Base-by-base conservation (phyloP, 192 early-diverging fungal genomes). In the Allomyces macrogynus region DNA sequence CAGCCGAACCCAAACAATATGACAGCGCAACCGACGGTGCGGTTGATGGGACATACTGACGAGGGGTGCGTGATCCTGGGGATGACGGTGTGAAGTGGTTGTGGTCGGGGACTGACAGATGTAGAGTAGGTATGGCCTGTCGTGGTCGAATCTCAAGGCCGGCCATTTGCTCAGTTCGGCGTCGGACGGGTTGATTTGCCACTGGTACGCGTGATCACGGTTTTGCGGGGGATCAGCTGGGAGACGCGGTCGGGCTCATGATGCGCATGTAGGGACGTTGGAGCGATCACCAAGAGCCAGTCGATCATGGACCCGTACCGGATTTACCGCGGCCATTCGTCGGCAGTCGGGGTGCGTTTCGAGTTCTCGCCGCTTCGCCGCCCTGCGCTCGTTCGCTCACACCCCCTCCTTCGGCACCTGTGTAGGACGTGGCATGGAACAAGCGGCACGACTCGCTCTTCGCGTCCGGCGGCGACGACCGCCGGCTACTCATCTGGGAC, bases 401-500 rank as follows among this genome's bases (percentile, higher is more conserved):
- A 40, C 32, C 32, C 32, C 32, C 7, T 7, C 32, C 32, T 40
- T 7, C 4, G 32, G 0, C 32, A 7, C 32, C 3, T 66, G 83
- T 82, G 95, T 66, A 86, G 83, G 95, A 99, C 77, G 89, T 95
- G 42, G 87, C 92, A 9, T 99, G 95, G 95, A 88, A 91, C 66
- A 74, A 74, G 27, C 73, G 86, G 69, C 82, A 90, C 70, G 81
- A 89, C 23, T 80, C 85, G 60, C 75, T 99, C 44, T 99, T 99
- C 78, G 95, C 91, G 4, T 95, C 92, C 25, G 95, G 95, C 18
- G 93, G 91, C 57, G 95, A 99, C 75, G 95, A 99, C 74, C 86
- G 86, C 63, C 83, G 86, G 61, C 80, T 99, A 63, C 73, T 94
- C 62, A 84, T 99, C 87, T 99, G 95, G 95, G 95, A 99, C 77